Conservation (phyloP, 2,329 filamentous ascomycete species). For the Cytospora leucostoma region DNA sequence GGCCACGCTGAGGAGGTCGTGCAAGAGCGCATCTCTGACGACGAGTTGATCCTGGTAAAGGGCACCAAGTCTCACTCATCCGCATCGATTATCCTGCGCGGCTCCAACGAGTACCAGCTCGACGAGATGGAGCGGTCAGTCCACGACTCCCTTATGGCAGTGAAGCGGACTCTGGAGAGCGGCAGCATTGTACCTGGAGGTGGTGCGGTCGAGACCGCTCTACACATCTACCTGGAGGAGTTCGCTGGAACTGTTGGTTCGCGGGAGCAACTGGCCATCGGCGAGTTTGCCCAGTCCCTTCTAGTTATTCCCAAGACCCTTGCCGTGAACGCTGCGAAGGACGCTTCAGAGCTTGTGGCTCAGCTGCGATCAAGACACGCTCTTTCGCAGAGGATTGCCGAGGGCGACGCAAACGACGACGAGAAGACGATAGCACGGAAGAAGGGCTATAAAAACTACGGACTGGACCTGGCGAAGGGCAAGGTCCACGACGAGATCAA, state of each 20-base stretch:
- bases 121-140: constrained; percentile 99
- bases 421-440: constrained; percentile 89
- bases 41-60: constrained; percentile 96
- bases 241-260: constrained; percentile 97
- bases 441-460: constrained; percentile 99
- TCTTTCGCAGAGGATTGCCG: constrained; percentile 86
- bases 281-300: constrained; percentile 93
- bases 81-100: constrained; percentile 92
- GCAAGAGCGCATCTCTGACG: constrained; percentile 98
- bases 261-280: constrained; percentile 95
- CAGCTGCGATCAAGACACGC: constrained; percentile 94
- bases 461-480: constrained; percentile 84
- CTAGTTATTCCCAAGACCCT: constrained; percentile 95
- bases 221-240: constrained; percentile 98
- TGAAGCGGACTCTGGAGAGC: constrained; percentile 95
- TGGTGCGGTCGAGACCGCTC: constrained; percentile 95
- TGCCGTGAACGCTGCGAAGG: constrained; percentile 95
- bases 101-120: constrained; percentile 92
- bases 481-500: constrained; percentile 93
- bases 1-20: constrained; percentile 92
- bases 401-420: constrained; percentile 80
- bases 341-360: constrained; percentile 90
- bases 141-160: constrained; percentile 93
- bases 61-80: constrained; percentile 93
- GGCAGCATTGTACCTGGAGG: constrained; percentile 96